phyloP scores from a whole-genome alignment of 2,329 filamentous ascomycete species.

The Monosporascus cannonballus region DNA sequence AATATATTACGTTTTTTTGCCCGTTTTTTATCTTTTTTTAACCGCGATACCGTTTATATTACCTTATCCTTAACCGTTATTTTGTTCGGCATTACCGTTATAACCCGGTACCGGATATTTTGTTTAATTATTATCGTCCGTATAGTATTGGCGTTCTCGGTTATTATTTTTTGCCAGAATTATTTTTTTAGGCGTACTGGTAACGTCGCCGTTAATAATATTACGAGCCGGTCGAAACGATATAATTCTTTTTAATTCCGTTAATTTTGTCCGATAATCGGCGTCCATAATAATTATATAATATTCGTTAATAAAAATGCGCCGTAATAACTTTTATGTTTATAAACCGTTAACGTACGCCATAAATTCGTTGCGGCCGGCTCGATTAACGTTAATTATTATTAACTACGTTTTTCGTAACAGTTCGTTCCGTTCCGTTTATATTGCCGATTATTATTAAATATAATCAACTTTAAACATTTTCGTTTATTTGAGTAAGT shows the following conservation, averaged over 20 bases:
- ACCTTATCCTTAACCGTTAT: too few species aligned
- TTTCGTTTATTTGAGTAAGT: accelerated
- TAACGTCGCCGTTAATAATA: too few species aligned
- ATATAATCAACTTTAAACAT: not conserved
- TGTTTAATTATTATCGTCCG: too few species aligned
- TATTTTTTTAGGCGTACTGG: too few species aligned
- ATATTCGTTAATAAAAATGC: not conserved
- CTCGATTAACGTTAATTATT: not conserved
- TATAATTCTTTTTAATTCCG: too few species aligned
- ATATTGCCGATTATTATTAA: not conserved
- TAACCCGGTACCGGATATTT: too few species aligned
- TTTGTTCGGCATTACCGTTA: too few species aligned
- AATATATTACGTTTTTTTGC: not conserved
- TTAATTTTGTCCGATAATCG: too few species aligned
- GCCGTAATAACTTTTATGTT: not conserved
- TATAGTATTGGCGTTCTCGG: too few species aligned
- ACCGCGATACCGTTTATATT: too few species aligned
- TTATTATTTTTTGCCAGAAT: too few species aligned
- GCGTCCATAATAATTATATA: not conserved
- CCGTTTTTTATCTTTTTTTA: not conserved
- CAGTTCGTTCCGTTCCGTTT: not conserved
- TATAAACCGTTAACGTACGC: not conserved
- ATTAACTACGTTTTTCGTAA: not conserved
- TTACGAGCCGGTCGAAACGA: too few species aligned
- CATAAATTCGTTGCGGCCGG: not conserved